Percentiles rank a stretch among this genome's conserved stretches.
Conservation (phyloP, 129 eudicot species). For the Sambucus nigra region DNA sequence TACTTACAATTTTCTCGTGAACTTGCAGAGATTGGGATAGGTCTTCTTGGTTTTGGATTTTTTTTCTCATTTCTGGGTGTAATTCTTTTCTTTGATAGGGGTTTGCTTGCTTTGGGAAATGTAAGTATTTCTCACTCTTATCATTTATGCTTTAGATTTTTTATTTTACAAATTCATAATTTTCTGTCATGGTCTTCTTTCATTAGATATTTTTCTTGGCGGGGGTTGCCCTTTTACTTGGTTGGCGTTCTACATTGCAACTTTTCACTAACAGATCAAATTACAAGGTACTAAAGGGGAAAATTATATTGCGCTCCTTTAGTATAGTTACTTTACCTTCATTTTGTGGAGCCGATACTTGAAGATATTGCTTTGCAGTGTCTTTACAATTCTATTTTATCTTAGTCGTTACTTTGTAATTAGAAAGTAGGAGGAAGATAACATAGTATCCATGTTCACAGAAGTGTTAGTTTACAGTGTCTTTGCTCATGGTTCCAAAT, state of each 20-base stretch:
- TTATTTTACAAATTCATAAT: not conserved
- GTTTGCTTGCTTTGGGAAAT: conserved; percentile 51
- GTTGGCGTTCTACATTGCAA: conserved; percentile 41
- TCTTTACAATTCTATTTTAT: too few relatives aligned
- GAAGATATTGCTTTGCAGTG: too few relatives aligned
- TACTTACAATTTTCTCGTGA: not conserved
- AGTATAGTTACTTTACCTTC: too few relatives aligned
- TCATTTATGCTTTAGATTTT: not conserved
- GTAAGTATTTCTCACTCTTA: conserved; percentile 30
- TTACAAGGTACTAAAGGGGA: too few relatives aligned
- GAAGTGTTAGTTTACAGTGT: too few relatives aligned
- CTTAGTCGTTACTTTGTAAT: too few relatives aligned
- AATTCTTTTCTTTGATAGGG: conserved; percentile 47
- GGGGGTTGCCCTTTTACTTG: conserved; percentile 35
- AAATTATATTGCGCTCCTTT: too few relatives aligned
- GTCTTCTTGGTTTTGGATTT: conserved; percentile 45
- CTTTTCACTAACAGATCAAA: conserved; percentile 35
- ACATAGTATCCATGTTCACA: too few relatives aligned
- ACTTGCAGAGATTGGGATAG: conserved; percentile 46
- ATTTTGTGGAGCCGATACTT: too few relatives aligned
- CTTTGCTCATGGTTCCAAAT: too few relatives aligned
- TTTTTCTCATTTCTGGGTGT: conserved; percentile 40
- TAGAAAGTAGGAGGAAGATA: too few relatives aligned
- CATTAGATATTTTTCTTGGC: conserved; percentile 35
- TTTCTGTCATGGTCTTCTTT: not conserved